Evolutionary conservation across 257 asterid species (phyloP).

Genomic region (Ballota nigra): DNA sequence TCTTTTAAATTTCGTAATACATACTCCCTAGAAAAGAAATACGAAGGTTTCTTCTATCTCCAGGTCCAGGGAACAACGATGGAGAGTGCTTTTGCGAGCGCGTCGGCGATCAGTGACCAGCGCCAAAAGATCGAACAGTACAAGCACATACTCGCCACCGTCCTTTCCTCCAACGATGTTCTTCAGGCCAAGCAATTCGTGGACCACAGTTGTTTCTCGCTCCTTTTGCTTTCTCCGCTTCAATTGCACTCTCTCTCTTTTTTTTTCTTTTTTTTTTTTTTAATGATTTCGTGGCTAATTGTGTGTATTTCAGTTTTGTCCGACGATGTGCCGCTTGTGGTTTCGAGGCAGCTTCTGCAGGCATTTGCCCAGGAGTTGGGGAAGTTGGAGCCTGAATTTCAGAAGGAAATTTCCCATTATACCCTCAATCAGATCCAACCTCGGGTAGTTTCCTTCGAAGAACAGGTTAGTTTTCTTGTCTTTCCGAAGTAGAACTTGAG

Average conservation of each 20-base stretch:
- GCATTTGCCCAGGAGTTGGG: conserved; percentile 92
- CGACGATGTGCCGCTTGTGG: conserved; percentile 92
- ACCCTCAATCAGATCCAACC: conserved; percentile 95
- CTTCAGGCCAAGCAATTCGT: conserved; percentile 70
- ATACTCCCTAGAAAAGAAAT: background rate
- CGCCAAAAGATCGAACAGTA: conserved; percentile 96
- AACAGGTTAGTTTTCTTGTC: conserved; percentile 51
- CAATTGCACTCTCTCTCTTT: background rate
- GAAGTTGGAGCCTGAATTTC: conserved; percentile 75
- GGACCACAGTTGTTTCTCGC: conserved; percentile 62
- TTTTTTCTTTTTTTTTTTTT: background rate
- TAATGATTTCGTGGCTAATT: background rate
- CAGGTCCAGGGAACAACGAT: conserved; percentile 29
- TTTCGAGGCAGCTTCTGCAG: conserved; percentile 92
- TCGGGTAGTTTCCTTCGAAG: conserved; percentile 94
- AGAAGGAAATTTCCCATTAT: conserved; percentile 88
- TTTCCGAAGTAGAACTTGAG: background rate
- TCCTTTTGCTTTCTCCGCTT: background rate
- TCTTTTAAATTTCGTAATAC: background rate
- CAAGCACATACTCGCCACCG: conserved; percentile 79
- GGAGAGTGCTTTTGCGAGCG: conserved; percentile 89
- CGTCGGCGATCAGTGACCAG: conserved; percentile 89
- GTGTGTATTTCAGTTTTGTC: conserved; percentile 54
- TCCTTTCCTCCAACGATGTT: conserved; percentile 73
- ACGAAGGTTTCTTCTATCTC: background rate